Base-by-base conservation (phyloP, 768 basidiomycete genomes). In the Leccinum pellstonianum region DNA sequence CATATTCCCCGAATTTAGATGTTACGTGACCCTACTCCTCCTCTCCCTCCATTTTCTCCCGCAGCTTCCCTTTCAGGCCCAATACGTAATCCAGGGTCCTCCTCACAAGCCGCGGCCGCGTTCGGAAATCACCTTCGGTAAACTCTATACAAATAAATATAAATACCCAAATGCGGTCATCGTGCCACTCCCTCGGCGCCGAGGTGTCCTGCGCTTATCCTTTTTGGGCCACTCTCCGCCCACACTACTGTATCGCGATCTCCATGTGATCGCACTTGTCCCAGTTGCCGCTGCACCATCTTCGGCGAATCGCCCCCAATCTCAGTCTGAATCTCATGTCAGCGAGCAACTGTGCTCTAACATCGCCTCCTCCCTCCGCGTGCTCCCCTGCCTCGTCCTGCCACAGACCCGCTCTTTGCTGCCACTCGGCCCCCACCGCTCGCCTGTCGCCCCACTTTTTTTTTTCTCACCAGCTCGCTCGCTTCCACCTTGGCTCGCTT, bases 111-210 rank as follows among this genome's bases (percentile, higher is more conserved):
- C 72, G 72, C 74, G 72, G 74, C 72, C 69, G 74, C 64, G 74
- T 73, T 75, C 72, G 72, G 72, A 73, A 73, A 73, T 73, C 72
- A 75, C 73, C 72, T 62, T 75, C 73, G 70, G 72, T 66, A 73
- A 74, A 73, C 64, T 66, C 59, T 63, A 43, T 15, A 41, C 54
- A 71, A 73, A 73, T 2, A 72, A 0, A 0, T n/a, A 15, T 35
- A 17, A 65, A 74, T 10, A 75, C 21, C 37, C 63, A 68, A 59
- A 69, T 62, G 19, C 54, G 64, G 70, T 19, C 48, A 50, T 56
- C 62, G 63, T 64, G 63, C 75, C 73, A 71, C 61, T 62, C 62
- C 77, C 76, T 78, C 76, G 76, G 77, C 76, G 76, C 76, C 77
- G 76, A 77, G 76, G 77, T 65, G 49, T 60, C 64, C 56, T 68